Conservation (phyloP, 2,329 filamentous ascomycete genomes). For the Septoria linicola region DNA sequence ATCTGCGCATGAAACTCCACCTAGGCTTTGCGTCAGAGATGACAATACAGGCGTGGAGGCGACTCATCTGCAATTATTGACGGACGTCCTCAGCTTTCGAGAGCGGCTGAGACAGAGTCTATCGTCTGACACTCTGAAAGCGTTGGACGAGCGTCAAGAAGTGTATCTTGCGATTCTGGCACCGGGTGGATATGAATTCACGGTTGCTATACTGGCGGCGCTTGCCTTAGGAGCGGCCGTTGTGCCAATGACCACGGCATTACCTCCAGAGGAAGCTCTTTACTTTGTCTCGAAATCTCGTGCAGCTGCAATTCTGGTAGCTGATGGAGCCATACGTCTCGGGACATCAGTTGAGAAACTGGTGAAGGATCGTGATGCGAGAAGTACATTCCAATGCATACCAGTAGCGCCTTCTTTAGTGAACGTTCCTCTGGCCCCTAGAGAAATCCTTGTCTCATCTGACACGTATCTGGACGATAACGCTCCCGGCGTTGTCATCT, state of each 20-base stretch:
- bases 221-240: conserved; percentile 49
- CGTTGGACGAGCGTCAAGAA: conserved; percentile 39
- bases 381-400: conserved; percentile 38
- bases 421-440: conserved; percentile 33
- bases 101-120: conserved; percentile 39
- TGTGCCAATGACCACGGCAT: conserved; percentile 46
- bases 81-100: conserved; percentile 47
- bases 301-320: conserved; percentile 42
- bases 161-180: conserved; percentile 49
- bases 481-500: conserved; percentile 46
- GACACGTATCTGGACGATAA: conserved; percentile 44
- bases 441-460: conserved; percentile 44
- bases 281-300: conserved; percentile 47
- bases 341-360: conserved; percentile 34
- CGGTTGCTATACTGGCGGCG: conserved; percentile 50
- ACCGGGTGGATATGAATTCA: conserved; percentile 50
- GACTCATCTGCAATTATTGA: conserved; percentile 46
- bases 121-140: conserved; percentile 30
- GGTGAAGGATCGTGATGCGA: conserved; percentile 29
- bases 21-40: conserved; percentile 43
- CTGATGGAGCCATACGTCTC: conserved; percentile 36
- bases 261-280: conserved; percentile 47
- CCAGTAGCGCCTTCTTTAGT: conserved; percentile 40
- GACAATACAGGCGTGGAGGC: conserved; percentile 39
- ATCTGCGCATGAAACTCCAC: conserved; percentile 39